Base-by-base conservation (phyloP, 805 yeast species). In the Starmerella sirachaensis region DNA sequence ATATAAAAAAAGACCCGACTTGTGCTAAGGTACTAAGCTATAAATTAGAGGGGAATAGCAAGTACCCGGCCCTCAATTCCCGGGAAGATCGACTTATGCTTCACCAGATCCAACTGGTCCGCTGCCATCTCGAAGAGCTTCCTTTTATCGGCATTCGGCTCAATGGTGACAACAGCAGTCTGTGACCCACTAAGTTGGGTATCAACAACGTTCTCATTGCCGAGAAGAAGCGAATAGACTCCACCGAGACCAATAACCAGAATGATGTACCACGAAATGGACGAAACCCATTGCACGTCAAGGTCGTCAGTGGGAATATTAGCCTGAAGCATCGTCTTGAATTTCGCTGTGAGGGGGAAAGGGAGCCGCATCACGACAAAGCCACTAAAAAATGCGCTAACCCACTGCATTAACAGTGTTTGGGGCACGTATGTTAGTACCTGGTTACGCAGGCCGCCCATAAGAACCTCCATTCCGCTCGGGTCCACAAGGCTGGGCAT, bases 391-490 rank as follows among this genome's bases (percentile, higher is more conserved):
- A 88, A 86, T 52, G 76, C 81, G 53, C 82, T 83, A 43, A 88
- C 88, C 94, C 96, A 91, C 53, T 85, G 84, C 95, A 91, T 86
- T 47, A 86, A 79, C 27, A 86, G 58, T 0, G 95, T 83, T 61
- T 91, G 97, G 2, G 97, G 96, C 14, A 85, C 71, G 55, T 77
- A 82, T 59, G 75, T 82, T 54, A 86, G 77, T 46, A 84, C 62
- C 54, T 84, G 86, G 7, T 78, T 77, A 55, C 84, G 84, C 41
- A 85, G 70, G 77, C 82, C 76, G 33, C 68, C 69, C 65, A 77
- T 66, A 67, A 91, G 62, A 17, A 76, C 72, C 39, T 85, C 94
- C 43, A 77, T 68, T 19, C 78, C 66, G 33, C 66, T 64, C 3
- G 93, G 78, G 50, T 83, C 94, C 2, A 73, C 59, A 32, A 84